A percentile compares a stretch with the other conserved stretches of the same genome.
These are phyloP conservation scores for Clarireedia paspali DNA, from an alignment of 2,329 filamentous ascomycete genomes.

Conservation along the genomic window DNA sequence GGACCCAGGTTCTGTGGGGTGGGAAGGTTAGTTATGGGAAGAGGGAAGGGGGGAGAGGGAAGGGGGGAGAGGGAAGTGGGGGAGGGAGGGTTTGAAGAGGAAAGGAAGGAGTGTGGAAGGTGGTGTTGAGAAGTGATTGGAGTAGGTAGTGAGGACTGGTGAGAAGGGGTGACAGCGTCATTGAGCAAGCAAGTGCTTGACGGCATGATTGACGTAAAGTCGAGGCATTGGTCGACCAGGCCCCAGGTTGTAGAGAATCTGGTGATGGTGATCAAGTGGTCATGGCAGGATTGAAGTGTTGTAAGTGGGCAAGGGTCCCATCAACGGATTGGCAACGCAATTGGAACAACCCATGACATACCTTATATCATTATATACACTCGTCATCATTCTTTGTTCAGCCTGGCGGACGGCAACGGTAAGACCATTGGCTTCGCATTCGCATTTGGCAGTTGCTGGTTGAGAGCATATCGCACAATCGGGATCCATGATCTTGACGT, in stretches of 20 bases:
- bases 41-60: neutral
- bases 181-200: no score
- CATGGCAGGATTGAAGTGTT: no score
- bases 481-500: conserved; percentile 55
- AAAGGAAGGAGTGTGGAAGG: neutral
- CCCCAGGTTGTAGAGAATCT: no score
- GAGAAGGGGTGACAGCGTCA: neutral
- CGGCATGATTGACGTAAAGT: no score
- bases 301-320: no score
- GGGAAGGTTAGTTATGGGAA: neutral
- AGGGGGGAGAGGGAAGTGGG: neutral
- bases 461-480: conserved; percentile 61
- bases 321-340: no score
- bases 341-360: conserved; percentile 30
- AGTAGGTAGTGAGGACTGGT: neutral
- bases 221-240: no score
- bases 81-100: neutral
- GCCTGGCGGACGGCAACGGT: conserved; percentile 56
- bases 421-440: conserved; percentile 59
- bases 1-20: conserved; percentile 51
- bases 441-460: conserved; percentile 50
- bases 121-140: neutral
- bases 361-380: conserved; percentile 56
- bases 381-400: conserved; percentile 55
- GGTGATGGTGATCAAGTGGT: no score